Evolutionary conservation across 139 green algal species (phyloP).

Genomic region (Nannochloris sp.): DNA sequence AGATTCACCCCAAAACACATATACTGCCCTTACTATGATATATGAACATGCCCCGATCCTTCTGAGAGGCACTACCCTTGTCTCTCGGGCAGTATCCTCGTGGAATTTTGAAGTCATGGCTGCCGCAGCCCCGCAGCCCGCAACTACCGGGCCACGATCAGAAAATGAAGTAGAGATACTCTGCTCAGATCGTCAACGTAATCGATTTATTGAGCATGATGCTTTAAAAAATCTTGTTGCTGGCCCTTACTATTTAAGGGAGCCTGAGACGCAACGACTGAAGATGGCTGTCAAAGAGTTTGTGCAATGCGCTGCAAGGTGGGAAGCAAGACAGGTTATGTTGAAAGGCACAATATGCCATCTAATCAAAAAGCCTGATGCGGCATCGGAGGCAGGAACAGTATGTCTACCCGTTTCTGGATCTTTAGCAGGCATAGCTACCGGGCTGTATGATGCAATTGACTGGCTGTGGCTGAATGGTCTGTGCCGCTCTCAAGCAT

Average conservation of each 20-base stretch:
- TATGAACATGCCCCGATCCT: conserved; percentile 11
- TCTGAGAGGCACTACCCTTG: conserved; percentile 8
- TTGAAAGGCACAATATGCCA: conserved; percentile 14
- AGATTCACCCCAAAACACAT: conserved; percentile 11
- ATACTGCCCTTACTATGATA: conserved; percentile 17
- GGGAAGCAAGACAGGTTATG: conserved; percentile 16
- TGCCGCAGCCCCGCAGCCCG: neutral
- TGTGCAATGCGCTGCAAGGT: conserved; percentile 34
- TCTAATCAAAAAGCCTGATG: neutral
- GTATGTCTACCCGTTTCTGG: neutral
- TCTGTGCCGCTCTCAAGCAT: conserved; percentile 16
- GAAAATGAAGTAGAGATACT: conserved; percentile 23
- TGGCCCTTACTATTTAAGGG: conserved; percentile 51
- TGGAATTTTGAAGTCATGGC: neutral
- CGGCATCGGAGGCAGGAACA: neutral
- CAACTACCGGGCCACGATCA: neutral
- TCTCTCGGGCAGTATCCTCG: neutral
- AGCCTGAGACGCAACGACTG: conserved; percentile 44
- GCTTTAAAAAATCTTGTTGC: conserved; percentile 36
- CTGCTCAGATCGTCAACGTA: conserved; percentile 23
- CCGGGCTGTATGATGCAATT: neutral
- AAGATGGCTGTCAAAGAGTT: conserved; percentile 38
- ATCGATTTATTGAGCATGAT: conserved; percentile 47
- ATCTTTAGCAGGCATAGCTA: neutral
- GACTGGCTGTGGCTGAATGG: conserved; percentile 38